Percentiles rank a stretch among this genome's conserved stretches.
These are phyloP conservation scores for Lunularia cruciata DNA, from an alignment of 225 moss, liverwort and hornwort genomes.

Conservation along the genomic window DNA sequence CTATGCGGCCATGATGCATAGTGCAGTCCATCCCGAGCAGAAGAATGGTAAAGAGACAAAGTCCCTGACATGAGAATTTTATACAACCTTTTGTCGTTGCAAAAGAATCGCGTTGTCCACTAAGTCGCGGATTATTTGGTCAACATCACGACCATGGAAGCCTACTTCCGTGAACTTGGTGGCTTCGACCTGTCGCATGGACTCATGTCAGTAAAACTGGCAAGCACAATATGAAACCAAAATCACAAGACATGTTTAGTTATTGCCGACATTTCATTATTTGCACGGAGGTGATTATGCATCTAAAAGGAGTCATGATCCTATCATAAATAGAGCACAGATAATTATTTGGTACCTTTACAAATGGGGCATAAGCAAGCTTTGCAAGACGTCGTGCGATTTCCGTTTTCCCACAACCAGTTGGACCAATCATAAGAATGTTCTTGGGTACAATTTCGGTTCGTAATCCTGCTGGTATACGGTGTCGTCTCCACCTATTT, in stretches of 20 bases:
- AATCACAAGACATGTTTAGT: background rate
- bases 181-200: constrained; percentile 64
- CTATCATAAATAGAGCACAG: no score
- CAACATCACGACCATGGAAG: constrained; percentile 92
- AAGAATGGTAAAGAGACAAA: no score
- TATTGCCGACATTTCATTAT: background rate
- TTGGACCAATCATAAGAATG: constrained; percentile 92
- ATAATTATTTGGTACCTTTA: constrained; percentile 50
- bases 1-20: no score
- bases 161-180: constrained; percentile 96
- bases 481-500: constrained; percentile 86
- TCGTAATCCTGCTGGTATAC: constrained; percentile 62
- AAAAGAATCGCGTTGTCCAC: constrained; percentile 90
- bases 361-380: constrained; percentile 87
- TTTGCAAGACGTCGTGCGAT: constrained; percentile 92
- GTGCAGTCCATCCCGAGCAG: no score
- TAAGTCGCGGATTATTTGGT: constrained; percentile 80
- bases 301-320: no score
- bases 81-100: constrained; percentile 77
- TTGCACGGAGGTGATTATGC: no score
- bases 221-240: background rate
- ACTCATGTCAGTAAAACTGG: background rate
- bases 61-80: background rate
- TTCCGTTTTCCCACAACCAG: constrained; percentile 94
- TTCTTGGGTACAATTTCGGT: constrained; percentile 96